A percentile compares a stretch with the other conserved stretches of the same genome.
phyloP scores from a whole-genome alignment of 306 rosid genomes.

The Psophocarpus tetragonolobus region DNA sequence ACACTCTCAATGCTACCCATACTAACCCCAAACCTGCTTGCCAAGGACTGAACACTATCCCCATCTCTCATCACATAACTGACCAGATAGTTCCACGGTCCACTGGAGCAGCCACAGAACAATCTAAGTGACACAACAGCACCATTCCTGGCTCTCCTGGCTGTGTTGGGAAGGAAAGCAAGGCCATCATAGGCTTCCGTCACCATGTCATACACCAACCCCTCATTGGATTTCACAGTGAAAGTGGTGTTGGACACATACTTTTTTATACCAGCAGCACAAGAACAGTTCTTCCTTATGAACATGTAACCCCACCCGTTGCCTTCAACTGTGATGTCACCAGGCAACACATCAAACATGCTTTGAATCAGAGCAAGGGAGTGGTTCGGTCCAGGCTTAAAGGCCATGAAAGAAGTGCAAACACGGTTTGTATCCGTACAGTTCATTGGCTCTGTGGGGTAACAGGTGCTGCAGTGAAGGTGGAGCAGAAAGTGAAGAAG shows the following conservation, averaged over 20 bases:
- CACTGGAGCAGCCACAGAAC: slow-evolving; percentile 93
- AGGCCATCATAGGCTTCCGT: slow-evolving; percentile 80
- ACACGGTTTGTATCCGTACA: slow-evolving; percentile 80
- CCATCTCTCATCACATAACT: slow-evolving; percentile 93
- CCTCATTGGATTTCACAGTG: slow-evolving; percentile 74
- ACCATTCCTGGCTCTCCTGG: slow-evolving; percentile 63
- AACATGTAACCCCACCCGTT: slow-evolving; percentile 63
- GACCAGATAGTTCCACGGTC: slow-evolving; percentile 86
- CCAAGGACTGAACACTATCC: slow-evolving; percentile 73
- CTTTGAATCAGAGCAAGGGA: slow-evolving; percentile 64
- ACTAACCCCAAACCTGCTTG: slow-evolving; percentile 94
- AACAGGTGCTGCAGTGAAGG: slow-evolving; percentile 35
- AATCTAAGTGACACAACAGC: slow-evolving; percentile 78
- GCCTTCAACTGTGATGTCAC: slow-evolving; percentile 79
- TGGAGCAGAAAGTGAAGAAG: slow-evolving; percentile 46
- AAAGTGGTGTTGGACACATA: slow-evolving; percentile 76
- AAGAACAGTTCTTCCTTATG: slow-evolving; percentile 86
- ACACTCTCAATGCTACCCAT: slow-evolving; percentile 90
- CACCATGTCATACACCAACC: slow-evolving; percentile 65
- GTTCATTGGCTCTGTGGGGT: slow-evolving; percentile 54
- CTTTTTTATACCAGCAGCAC: slow-evolving; percentile 54
- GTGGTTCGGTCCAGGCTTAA: slow-evolving; percentile 61
- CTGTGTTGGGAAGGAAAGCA: slow-evolving; percentile 59
- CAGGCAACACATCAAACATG: slow-evolving; percentile 87
- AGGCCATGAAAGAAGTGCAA: slow-evolving; percentile 89